phyloP scores from a whole-genome alignment of 495 filamentous ascomycete species.

The Penicillium longicatenatum region DNA sequence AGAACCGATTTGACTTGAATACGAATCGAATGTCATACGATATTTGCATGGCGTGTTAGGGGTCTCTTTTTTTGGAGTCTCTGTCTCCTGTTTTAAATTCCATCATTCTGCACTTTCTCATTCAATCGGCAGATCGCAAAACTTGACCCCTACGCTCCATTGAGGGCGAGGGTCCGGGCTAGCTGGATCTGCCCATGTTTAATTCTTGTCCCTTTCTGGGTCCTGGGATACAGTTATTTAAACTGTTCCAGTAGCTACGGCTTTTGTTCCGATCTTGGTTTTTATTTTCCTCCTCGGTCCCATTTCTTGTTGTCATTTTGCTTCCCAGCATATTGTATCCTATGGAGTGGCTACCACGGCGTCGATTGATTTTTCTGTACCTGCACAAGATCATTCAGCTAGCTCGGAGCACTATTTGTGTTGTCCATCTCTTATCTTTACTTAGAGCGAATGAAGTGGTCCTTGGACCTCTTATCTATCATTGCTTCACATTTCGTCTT shows the following conservation, averaged over 20 bases:
- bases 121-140: conserved; percentile 11
- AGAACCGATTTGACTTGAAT: conserved; percentile 20
- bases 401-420: conserved; percentile 17
- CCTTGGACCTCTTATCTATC: conserved; percentile 1
- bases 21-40: conserved; percentile 27
- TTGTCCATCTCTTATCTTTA: conserved; percentile 6
- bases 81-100: conserved; percentile 7
- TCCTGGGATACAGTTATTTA: conserved; percentile 6
- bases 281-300: conserved; percentile 13
- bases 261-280: conserved; percentile 19
- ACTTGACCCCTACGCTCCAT: conserved; percentile 1
- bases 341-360: conserved; percentile 33
- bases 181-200: conserved; percentile 14
- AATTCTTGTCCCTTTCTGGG: conserved; percentile 9
- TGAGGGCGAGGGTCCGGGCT: conserved; percentile 6
- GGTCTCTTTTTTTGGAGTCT: conserved; percentile 12
- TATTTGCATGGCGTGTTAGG: conserved; percentile 30
- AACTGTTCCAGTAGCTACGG: conserved; percentile 8
- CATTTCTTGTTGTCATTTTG: conserved; percentile 10
- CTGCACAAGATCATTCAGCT: conserved; percentile 21
- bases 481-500: neutral
- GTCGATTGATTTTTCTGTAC: conserved; percentile 25
- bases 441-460: conserved; percentile 23
- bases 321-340: conserved; percentile 26
- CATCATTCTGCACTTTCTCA: neutral